phyloP scores from a whole-genome alignment of 176 grass and related monocot species.

The Paspalum notatum region DNA sequence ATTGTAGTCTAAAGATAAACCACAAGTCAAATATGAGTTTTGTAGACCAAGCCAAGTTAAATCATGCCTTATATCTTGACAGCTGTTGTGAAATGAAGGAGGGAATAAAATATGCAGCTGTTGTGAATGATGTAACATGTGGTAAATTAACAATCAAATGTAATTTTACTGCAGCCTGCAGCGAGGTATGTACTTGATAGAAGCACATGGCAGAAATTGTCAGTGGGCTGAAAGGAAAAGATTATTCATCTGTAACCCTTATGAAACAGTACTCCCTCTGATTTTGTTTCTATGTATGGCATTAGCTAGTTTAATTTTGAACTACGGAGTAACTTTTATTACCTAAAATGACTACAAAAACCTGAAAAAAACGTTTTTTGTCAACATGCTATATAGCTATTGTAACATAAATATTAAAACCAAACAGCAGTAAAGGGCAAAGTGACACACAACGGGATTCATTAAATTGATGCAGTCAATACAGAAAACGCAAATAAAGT shows the following conservation, averaged over 20 bases:
- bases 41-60: no score
- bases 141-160: not conserved
- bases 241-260: not conserved
- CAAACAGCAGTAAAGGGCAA: not conserved
- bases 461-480: not conserved
- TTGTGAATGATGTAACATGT: not conserved
- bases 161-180: not conserved
- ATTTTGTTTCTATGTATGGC: not conserved
- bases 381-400: not conserved
- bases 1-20: no score
- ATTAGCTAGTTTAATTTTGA: no score
- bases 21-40: no score
- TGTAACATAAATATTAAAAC: not conserved
- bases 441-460: not conserved
- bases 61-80: no score
- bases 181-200: not conserved
- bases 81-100: not conserved
- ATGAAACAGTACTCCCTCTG: not conserved
- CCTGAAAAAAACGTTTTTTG: constrained; percentile 1
- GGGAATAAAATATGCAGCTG: no score
- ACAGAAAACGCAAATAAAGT: not conserved
- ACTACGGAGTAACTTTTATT: no score
- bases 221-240: not conserved
- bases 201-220: not conserved
- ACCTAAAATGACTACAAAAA: not conserved